Evolutionary conservation across 2,329 filamentous ascomycete genomes (phyloP), one percentile per base, ranked within the genome.

Genomic region (Fusarium abutilonis): DNA sequence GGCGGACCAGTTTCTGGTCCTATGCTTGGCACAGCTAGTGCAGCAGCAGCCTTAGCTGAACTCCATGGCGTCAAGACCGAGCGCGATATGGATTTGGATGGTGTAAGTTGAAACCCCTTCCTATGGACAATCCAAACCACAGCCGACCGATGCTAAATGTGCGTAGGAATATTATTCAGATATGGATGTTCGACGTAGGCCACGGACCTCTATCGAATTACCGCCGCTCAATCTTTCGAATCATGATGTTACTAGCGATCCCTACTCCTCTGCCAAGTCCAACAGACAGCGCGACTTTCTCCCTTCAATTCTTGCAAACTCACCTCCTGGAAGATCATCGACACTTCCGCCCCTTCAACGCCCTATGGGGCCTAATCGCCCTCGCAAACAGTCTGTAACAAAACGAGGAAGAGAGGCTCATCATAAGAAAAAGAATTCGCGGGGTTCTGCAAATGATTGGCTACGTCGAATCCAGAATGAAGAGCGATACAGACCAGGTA

Each of bases 11-110:
- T 64, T 26, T 60, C 54, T 28, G 68, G 68, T 47, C 70, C 72
- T n/a, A 67, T 82, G 83, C 75, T 85, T 82, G 70, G 81, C 86
- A 75, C 83, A 85, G 70, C 89, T 85, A 70, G 86, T 69, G 93
- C 93, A 51, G 93, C 93, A 42, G 92, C 92, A 48, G 93, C 92
- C 41, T 82, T 98, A 59, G 92, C 93, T 41, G 92, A 96, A 79
- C 83, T 98, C 73, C 83, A 86, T 70, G 89, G 87, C 71, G 87
- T 94, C 74, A 91, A 91, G 69, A 82, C 89, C 59, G 89, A 92
- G 56, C 82, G 85, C 36, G 90, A 92, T 56, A 91, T 89, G 86
- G 92, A 95, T 64, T 89, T 88, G 48, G 91, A 93, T 76, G 83
- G 83, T 77, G 90, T 93, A 82, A 77, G 86, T 82, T 49, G 23